Evolutionary conservation across 192 early-diverging fungal genomes (phyloP), one percentile per base, ranked within the genome.

Genomic region (Chytriomyces sp.): DNA sequence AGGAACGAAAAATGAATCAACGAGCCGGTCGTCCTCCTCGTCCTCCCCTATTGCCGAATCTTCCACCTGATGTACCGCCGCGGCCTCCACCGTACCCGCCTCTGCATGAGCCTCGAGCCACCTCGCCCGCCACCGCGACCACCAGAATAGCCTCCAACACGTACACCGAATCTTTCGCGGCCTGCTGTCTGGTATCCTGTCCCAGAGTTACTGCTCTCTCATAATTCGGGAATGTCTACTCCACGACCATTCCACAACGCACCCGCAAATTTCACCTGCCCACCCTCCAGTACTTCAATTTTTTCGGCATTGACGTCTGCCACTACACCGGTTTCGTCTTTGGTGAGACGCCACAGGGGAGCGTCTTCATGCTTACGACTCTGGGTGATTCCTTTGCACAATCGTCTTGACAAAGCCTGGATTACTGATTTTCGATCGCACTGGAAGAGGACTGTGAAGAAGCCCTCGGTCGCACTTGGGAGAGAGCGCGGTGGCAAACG

Each of bases 401-500:
- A 91, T 90, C 44, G 88, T 75, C 91, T 89, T 70, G 95, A 89
- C 70, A 92, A 95, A 28, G 93, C 95, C 66, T 87, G 83, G 59
- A 95, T 92, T 54, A 86, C 85, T 71, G 95, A 90, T 28, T 85
- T 74, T 65, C 91, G 75, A n/a, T 78, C 69, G 19, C 89, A 76
- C 31, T 86, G 82, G 75, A 91, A 94, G 36, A 93, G 81, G 62
- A 98, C 70, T 25, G 96, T 98, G 25, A 91, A 83, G 59, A 82
- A 88, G 39, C 90, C 91, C 59, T 93, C 91, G 49, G 91, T 87
- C 56, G 94, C 93, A 10, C 90, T 88, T 62, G 96, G 79, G 56
- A 97, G 80, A 25, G 93, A 94, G 41, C 96, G 91, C 22, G 84
- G 80, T 59, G 90, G 84, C 57, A 98, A 85, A 55, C 94, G 95